Evolutionary conservation across 2,329 filamentous ascomycete species (phyloP).

Genomic region (Teratosphaeria viscida): DNA sequence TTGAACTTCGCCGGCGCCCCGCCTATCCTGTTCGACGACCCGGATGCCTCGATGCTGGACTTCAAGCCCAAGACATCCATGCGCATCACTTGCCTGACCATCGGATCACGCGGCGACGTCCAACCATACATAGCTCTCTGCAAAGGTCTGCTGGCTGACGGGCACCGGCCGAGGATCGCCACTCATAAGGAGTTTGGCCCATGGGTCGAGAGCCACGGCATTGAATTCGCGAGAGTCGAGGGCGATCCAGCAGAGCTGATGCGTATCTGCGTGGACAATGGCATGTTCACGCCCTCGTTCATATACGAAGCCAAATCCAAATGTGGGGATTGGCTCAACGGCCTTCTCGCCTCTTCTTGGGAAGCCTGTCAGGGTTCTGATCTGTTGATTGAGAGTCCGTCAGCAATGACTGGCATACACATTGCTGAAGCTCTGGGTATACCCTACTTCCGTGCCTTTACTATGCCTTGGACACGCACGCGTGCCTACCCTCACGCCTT

Average conservation of each 20-base stretch:
- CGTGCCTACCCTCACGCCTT: conserved; percentile 95
- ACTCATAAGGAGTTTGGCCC: conserved; percentile 82
- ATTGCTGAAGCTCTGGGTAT: conserved; percentile 88
- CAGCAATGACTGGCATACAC: conserved; percentile 94
- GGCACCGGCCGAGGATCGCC: conserved; percentile 76
- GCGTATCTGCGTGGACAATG: conserved; percentile 91
- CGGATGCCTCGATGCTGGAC: conserved; percentile 74
- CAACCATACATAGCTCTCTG: conserved; percentile 96
- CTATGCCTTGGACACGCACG: conserved; percentile 97
- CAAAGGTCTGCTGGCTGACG: conserved; percentile 78
- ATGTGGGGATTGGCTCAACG: conserved; percentile 89
- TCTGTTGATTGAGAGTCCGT: conserved; percentile 87
- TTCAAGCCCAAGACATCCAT: conserved; percentile 77
- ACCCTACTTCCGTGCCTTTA: conserved; percentile 94
- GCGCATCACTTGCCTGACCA: conserved; percentile 84
- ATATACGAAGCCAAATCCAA: conserved; percentile 74
- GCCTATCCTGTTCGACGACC: conserved; percentile 81
- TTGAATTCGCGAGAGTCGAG: conserved; percentile 79
- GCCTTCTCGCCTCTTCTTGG: conserved; percentile 73
- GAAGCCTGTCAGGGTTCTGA: conserved; percentile 76
- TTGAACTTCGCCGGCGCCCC: conserved; percentile 44
- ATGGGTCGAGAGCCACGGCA: conserved; percentile 88
- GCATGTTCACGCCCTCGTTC: conserved; percentile 92
- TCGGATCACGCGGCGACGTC: conserved; percentile 89
- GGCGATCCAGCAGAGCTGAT: conserved; percentile 92